Evolutionary conservation across 345 rosid species (phyloP), one percentile per base, ranked within the genome.

Genomic region (Kandelia obovata): DNA sequence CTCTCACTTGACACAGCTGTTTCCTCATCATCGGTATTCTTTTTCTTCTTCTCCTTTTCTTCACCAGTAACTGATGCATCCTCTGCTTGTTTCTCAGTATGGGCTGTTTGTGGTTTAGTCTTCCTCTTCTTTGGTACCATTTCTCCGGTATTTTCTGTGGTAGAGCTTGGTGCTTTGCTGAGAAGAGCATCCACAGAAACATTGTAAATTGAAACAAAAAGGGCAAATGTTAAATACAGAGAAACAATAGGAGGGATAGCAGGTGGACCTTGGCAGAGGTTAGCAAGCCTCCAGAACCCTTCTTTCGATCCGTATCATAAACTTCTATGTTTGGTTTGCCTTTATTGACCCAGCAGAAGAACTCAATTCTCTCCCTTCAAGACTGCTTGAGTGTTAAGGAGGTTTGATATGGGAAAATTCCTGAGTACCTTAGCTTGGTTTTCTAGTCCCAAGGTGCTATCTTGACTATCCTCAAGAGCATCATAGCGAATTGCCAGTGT

Each of bases 261-360:
- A 65, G 19, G 25, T 32, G 61, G 53, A 91, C 98, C 96, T 89
- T 89, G 25, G 97, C 96, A 73, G 96, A 80, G 61, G 96, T 89
- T 71, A 91, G 83, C 62, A 91, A 69, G 34, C 83, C 95, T 28
- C 92, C 90, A 35, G 89, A 69, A 7, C 93, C 90, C 74, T 73
- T 83, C 89, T 85, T 94, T 26, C 84, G 67, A 71, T 94, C 97
- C 74, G 87, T 91, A 76, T 94, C 90, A 76, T 89, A 89, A 58
- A 74, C 90, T 77, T 89, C 92, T 58, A 89, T 87, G 84, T 91
- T 89, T 5, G 98, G 98, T 58, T 94, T 94, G 68, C 97, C 92
- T 77, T 88, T 89, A 25, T 85, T 55, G 98, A 91, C 39, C 97
- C 98, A 61, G 96, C 90, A 46, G 92, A 80, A 3, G 83, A 86